Evolutionary conservation across 2,329 filamentous ascomycete species (phyloP).

Genomic region (Capronia coronata): DNA sequence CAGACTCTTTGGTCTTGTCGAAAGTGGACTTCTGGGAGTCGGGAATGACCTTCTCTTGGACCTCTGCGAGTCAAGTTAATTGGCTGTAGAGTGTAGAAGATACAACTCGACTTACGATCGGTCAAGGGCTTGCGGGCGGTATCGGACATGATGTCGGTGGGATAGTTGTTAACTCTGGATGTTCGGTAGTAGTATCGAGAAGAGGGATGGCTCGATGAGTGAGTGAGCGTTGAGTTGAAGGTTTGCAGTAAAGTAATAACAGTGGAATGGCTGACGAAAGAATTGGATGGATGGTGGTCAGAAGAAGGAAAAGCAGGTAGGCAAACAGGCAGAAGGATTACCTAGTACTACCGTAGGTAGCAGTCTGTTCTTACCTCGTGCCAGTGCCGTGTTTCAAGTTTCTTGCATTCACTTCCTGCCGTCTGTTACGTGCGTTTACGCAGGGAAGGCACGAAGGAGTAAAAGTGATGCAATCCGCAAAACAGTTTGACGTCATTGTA

Average conservation of each 20-base stretch:
- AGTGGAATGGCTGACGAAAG: background rate
- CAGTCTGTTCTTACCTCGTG: too few relatives aligned
- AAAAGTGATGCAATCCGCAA: background rate
- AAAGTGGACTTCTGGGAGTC: slow-evolving; percentile 56
- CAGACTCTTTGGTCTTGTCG: slow-evolving; percentile 52
- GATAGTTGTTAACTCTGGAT: background rate
- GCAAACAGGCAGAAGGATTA: background rate
- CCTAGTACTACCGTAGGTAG: background rate
- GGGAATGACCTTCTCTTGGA: slow-evolving; percentile 52
- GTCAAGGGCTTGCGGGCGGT: slow-evolving; percentile 55
- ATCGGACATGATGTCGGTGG: slow-evolving; percentile 44
- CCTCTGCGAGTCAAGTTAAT: slow-evolving; percentile 34
- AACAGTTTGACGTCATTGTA: slow-evolving; percentile 5
- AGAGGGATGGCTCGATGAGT: slow-evolving; percentile 1
- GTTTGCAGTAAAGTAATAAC: too few relatives aligned
- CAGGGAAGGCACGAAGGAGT: background rate
- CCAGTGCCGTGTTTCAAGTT: slow-evolving; percentile 19
- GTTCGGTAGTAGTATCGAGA: slow-evolving; percentile 3
- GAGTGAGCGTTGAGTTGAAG: background rate
- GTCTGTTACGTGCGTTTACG: background rate
- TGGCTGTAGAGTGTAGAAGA: background rate
- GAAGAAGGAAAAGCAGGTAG: too few relatives aligned
- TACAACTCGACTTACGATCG: slow-evolving; percentile 34
- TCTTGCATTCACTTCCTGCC: slow-evolving; percentile 36
- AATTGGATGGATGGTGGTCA: too few relatives aligned